Conservation (phyloP, 805 yeast species). For the Wickerhamia fluorescens region DNA sequence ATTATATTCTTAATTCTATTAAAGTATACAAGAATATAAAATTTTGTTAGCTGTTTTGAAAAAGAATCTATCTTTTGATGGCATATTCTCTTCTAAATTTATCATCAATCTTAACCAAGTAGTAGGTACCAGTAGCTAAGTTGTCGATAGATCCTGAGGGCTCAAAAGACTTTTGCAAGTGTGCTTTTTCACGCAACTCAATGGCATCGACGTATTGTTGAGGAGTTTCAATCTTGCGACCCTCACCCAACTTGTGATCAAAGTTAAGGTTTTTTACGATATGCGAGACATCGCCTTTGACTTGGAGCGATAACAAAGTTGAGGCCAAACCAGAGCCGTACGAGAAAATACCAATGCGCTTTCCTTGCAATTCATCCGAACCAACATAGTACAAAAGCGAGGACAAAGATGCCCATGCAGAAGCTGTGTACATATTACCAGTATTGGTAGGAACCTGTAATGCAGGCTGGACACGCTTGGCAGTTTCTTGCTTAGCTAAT, state of each 20-base stretch:
- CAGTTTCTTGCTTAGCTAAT: slow-evolving; percentile 61
- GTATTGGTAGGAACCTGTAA: slow-evolving; percentile 88
- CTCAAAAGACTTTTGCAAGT: slow-evolving; percentile 67
- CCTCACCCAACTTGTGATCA: slow-evolving; percentile 53
- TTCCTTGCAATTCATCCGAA: slow-evolving; percentile 64
- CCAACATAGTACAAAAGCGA: slow-evolving; percentile 76
- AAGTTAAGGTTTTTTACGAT: slow-evolving; percentile 63
- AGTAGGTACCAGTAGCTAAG: slow-evolving; percentile 72
- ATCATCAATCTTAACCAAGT: slow-evolving; percentile 78
- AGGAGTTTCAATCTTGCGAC: slow-evolving; percentile 65
- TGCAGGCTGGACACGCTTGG: slow-evolving; percentile 70
- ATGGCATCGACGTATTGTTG: slow-evolving; percentile 75
- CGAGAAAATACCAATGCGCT: slow-evolving; percentile 88
- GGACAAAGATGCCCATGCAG: slow-evolving; percentile 79
- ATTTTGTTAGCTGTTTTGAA: too few relatives aligned
- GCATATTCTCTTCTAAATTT: slow-evolving; percentile 80
- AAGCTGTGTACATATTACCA: slow-evolving; percentile 97
- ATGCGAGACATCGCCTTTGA: slow-evolving; percentile 71
- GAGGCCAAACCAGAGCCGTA: slow-evolving; percentile 98
- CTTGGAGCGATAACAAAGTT: slow-evolving; percentile 70
- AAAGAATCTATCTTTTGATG: slow-evolving; percentile 45
- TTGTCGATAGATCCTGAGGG: slow-evolving; percentile 77
- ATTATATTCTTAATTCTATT: too few relatives aligned
- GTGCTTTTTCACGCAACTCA: slow-evolving; percentile 82
- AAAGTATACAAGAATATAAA: too few relatives aligned